Percentiles rank a stretch among this genome's conserved stretches.
phyloP scores from a whole-genome alignment of 2,329 filamentous ascomycete genomes.

The Didymella sp. region DNA sequence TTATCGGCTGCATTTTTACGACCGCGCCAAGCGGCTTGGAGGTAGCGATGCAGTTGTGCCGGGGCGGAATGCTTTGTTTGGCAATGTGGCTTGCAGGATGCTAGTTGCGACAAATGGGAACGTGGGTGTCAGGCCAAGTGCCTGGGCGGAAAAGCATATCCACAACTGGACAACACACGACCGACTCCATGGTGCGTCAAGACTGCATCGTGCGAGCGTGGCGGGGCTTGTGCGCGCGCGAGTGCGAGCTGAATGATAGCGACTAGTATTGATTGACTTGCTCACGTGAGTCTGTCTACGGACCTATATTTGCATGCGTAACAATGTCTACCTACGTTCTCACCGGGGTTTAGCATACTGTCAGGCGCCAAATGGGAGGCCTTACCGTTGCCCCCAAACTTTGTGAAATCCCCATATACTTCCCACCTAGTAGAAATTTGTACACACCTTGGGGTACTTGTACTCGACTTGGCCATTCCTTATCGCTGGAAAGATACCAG shows the following conservation, averaged over 20 bases:
- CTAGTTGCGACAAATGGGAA: neutral
- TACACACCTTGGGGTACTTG: constrained; percentile 31
- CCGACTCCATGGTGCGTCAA: neutral
- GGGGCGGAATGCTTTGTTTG: constrained; percentile 3
- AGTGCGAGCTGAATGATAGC: neutral
- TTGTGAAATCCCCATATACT: neutral
- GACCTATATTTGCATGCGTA: constrained; percentile 17
- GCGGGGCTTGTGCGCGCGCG: neutral
- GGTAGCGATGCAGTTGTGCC: neutral
- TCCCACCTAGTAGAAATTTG: constrained; percentile 18
- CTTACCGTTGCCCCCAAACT: neutral
- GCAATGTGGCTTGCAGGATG: constrained; percentile 11
- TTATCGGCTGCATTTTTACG: constrained; percentile 6
- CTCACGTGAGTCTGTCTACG: constrained; percentile 1
- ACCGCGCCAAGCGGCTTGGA: constrained; percentile 10
- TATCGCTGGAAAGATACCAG: constrained; percentile 58
- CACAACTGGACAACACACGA: neutral
- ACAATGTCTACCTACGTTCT: constrained; percentile 6
- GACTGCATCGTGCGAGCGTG: neutral
- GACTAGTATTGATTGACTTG: neutral
- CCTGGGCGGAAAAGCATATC: constrained; percentile 17
- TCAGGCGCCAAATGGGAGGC: neutral
- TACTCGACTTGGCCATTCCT: constrained; percentile 30
- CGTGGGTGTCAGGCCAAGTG: neutral
- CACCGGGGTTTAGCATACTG: neutral